Conservation (phyloP, 2,329 filamentous ascomycete genomes). For the Samsoniella hepiali region DNA sequence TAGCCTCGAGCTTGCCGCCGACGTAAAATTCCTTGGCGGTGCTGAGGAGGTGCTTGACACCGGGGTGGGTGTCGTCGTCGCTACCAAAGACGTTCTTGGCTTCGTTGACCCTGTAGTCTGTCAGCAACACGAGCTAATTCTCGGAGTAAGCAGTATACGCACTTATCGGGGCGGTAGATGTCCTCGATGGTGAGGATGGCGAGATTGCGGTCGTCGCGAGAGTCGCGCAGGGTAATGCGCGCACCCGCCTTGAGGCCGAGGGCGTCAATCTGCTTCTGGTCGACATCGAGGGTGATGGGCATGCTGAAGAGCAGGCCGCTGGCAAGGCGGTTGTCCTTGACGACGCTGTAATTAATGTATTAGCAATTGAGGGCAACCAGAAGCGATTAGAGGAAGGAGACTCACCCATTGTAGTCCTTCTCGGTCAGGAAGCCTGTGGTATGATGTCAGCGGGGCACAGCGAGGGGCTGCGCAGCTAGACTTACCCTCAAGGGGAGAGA, state of each 20-base stretch:
- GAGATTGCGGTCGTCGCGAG: slow-evolving; percentile 92
- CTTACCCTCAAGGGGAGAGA: slow-evolving; percentile 93
- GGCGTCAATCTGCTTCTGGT: slow-evolving; percentile 69
- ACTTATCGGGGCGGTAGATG: slow-evolving; percentile 95
- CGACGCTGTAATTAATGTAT: slow-evolving; percentile 61
- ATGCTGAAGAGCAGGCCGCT: slow-evolving; percentile 93
- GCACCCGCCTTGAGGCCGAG: slow-evolving; percentile 74
- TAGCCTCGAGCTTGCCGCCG: slow-evolving; percentile 91
- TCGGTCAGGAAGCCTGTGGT: slow-evolving; percentile 87
- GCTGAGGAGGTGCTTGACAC: slow-evolving; percentile 83
- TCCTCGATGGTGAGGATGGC: slow-evolving; percentile 95
- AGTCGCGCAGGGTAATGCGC: slow-evolving; percentile 85
- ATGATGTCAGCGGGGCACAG: slow-evolving; percentile 15
- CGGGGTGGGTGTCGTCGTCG: slow-evolving; percentile 84
- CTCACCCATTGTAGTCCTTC: slow-evolving; percentile 91
- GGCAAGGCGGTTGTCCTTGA: slow-evolving; percentile 79
- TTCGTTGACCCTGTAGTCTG: slow-evolving; percentile 66
- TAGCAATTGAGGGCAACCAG: slow-evolving; percentile 24
- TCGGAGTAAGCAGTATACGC: slow-evolving; percentile 34
- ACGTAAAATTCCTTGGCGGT: slow-evolving; percentile 85
- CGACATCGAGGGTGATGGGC: slow-evolving; percentile 90
- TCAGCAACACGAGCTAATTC: slow-evolving; percentile 21
- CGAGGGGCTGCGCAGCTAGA: slow-evolving; percentile 24
- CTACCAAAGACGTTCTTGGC: slow-evolving; percentile 93
- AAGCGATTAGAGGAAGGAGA: slow-evolving; percentile 19